Evolutionary conservation across 2,329 filamentous ascomycete genomes (phyloP), one percentile per base, ranked within the genome.

Genomic region (Ustulina deusta): DNA sequence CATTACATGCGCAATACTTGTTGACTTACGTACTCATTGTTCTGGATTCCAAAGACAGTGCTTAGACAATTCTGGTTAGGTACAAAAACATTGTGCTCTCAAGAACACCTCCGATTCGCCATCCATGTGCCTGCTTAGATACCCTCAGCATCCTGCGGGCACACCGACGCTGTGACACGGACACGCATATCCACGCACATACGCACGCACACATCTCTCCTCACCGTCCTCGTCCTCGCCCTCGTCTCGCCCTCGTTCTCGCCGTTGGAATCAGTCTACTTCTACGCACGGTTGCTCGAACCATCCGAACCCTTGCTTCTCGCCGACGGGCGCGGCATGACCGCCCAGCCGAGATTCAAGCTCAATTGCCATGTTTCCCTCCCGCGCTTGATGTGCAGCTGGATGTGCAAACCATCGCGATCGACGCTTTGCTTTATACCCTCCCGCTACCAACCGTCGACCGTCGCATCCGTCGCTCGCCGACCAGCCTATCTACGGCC

Each of bases 311-410:
- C 49, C 32, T 57, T 49, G 58, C 48, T 58, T 62, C 58, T 57
- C 38, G 52, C 49, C 36, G 11, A 58, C 20, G 11, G 27, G 55
- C 29, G 55, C 55, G 36, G 62, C 46, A 64, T 56, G 46, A 54
- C 55, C 22, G 52, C 61, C 32, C 48, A 34, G 46, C 46, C 46
- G 34, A 36, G 38, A 44, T 32, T n/a, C 25, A 34, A 46, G 29
- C 25, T n/a, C 34, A 32, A 63, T 64, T 64, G 55, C 34, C 46
- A 46, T 63, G 54, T 58, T 44, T 48, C 55, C 3, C n/a, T 44
- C 13, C 27, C 15, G 25, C 38, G 42, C 27, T 49, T 42, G 13
- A 57, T 22, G 44, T 62, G 42, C 32, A 40, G 42, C 27, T 49
- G 36, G 13, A 57, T 22, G 44, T 62, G 42, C 32, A 40, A 44